Conservation (phyloP, 768 basidiomycete species). For the Suillus tomentosus region DNA sequence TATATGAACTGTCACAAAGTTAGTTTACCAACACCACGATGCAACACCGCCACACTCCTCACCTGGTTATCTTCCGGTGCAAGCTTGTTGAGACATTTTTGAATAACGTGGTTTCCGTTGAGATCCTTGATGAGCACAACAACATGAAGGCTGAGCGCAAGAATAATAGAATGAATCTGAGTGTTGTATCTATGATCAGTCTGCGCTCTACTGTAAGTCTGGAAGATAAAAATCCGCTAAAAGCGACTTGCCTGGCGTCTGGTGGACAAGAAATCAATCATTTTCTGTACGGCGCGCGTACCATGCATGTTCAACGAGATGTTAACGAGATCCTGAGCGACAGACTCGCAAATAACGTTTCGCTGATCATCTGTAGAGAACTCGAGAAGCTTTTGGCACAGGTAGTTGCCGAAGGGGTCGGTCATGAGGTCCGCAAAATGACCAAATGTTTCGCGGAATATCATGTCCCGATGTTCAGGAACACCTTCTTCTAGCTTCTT, state of each 20-base stretch:
- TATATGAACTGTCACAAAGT: constrained; percentile 79
- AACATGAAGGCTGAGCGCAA: constrained; percentile 95
- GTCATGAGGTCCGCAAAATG: constrained; percentile 99
- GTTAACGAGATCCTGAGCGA: constrained; percentile 95
- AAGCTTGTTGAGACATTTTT: constrained; percentile 98
- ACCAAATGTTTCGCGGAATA: constrained; percentile 96
- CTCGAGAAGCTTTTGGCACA: constrained; percentile 97
- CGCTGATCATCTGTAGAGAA: constrained; percentile 97
- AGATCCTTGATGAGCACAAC: constrained; percentile 99
- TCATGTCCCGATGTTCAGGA: constrained; percentile 97
- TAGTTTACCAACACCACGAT: constrained; percentile 4
- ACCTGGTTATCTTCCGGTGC: constrained; percentile 99
- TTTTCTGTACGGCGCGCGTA: constrained; percentile 98
- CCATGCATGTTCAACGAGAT: constrained; percentile 99
- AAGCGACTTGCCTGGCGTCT: constrained; percentile 79
- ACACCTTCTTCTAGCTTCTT: constrained; percentile 98
- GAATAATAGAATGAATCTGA: constrained; percentile 96
- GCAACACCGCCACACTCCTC: constrained; percentile 15
- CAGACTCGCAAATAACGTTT: constrained; percentile 95
- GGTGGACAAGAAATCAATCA: constrained; percentile 98
- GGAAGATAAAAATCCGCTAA: constrained; percentile 37
- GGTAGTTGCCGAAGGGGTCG: constrained; percentile 98
- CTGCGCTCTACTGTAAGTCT: constrained; percentile 61
- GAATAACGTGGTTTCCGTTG: constrained; percentile 97
- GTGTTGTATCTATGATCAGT: constrained; percentile 80